These are phyloP conservation scores for Arthroderma sp. DNA, from an alignment of 2,329 filamentous ascomycete genomes.

Conservation along the genomic window DNA sequence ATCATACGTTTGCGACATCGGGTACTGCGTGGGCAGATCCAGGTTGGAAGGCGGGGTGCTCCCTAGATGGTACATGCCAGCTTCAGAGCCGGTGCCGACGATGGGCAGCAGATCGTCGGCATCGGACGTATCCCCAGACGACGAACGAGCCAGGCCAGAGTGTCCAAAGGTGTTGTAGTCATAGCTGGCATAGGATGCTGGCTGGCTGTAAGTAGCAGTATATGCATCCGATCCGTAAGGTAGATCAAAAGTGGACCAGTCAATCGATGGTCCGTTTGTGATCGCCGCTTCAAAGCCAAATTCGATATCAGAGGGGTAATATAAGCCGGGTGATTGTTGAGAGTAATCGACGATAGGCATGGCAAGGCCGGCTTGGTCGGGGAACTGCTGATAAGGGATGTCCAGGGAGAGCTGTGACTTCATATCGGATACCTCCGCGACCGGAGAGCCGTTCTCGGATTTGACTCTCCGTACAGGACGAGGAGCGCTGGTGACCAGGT, in stretches of 20 bases:
- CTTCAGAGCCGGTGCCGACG: constrained; percentile 24
- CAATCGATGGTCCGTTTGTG: constrained; percentile 32
- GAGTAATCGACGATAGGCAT: constrained; percentile 26
- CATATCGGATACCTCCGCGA: constrained; percentile 24
- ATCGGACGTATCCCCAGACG: constrained; percentile 40
- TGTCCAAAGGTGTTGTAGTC: constrained; percentile 32
- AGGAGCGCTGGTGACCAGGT: constrained; percentile 23
- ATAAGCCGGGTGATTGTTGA: constrained; percentile 29
- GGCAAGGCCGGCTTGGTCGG: constrained; percentile 22
- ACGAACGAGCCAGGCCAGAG: constrained; percentile 33
- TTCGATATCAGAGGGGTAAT: constrained; percentile 36
- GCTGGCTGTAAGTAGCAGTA: constrained; percentile 32
- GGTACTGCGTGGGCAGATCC: constrained; percentile 7
- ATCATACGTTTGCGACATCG: constrained; percentile 1
- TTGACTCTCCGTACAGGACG: constrained; percentile 28
- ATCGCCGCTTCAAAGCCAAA: constrained; percentile 26
- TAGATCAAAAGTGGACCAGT: constrained; percentile 39
- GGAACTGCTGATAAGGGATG: constrained; percentile 29
- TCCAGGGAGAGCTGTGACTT: constrained; percentile 29
- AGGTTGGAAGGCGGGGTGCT: constrained; percentile 8
- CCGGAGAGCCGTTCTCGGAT: constrained; percentile 38
- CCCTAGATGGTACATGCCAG: constrained; percentile 24
- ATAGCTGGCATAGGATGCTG: constrained; percentile 37
- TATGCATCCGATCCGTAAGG: constrained; percentile 27
- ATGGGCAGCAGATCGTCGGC: constrained; percentile 33